Conservation (phyloP, 2,329 filamentous ascomycete genomes). For the Alternaria panax region DNA sequence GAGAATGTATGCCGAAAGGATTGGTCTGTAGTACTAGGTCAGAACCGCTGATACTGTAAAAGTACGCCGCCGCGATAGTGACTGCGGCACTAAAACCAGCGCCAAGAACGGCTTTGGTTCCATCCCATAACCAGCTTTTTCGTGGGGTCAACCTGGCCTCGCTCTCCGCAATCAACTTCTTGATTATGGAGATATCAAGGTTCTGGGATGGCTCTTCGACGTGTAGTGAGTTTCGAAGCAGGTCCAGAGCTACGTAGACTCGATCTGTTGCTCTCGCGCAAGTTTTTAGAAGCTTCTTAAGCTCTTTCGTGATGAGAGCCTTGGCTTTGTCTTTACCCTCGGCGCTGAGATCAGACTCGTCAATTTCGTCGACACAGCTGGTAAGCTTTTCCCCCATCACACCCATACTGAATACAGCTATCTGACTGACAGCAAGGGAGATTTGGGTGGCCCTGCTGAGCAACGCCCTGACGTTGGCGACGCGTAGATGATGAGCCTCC, state of each 20-base stretch:
- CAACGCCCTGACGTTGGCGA: not conserved
- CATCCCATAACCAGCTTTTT: constrained; percentile 1
- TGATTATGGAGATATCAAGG: not conserved
- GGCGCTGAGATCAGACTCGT: constrained; percentile 9
- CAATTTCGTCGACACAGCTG: constrained; percentile 19
- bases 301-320: constrained; percentile 15
- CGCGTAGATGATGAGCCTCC: not conserved
- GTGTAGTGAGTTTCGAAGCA: constrained; percentile 11
- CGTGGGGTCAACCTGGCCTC: not conserved
- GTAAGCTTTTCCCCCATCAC: constrained; percentile 21
- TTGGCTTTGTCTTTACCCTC: constrained; percentile 12
- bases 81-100: not conserved
- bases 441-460: constrained; percentile 12
- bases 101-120: not conserved
- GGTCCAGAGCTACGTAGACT: constrained; percentile 25
- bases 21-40: not conserved
- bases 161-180: constrained; percentile 3
- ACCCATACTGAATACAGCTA: constrained; percentile 17
- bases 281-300: constrained; percentile 25
- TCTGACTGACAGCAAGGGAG: constrained; percentile 19
- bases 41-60: not conserved
- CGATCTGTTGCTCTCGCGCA: constrained; percentile 19
- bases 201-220: not conserved
- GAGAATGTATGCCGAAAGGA: not conserved
- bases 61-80: not conserved